Percentiles rank a stretch among this genome's conserved stretches.
Evolutionary conservation across 768 basidiomycete genomes (phyloP).

Genomic region (Pleurotus tuoliensis): DNA sequence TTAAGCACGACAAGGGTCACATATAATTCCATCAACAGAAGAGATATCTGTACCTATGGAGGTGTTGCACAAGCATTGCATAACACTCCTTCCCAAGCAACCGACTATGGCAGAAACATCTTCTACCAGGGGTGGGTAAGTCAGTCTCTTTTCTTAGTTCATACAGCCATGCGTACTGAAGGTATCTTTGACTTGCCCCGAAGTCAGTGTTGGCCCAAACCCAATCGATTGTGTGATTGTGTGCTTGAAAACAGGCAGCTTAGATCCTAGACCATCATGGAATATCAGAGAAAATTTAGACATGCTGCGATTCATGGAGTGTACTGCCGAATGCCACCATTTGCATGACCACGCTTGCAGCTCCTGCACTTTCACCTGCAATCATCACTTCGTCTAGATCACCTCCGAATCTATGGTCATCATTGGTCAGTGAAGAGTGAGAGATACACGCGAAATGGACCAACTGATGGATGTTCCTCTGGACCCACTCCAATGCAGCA

Average conservation of each 20-base stretch:
- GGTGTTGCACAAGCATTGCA: conserved; percentile 33
- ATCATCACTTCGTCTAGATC: conserved; percentile 30
- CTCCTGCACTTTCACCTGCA: conserved; percentile 37
- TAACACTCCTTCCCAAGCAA: conserved; percentile 23
- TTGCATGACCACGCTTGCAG: conserved; percentile 41
- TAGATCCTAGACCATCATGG: conserved; percentile 18
- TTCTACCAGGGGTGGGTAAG: conserved; percentile 13
- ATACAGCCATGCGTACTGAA: conserved; percentile 25
- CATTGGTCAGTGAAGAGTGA: not conserved
- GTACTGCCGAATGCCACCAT: conserved; percentile 38
- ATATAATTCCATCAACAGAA: not conserved
- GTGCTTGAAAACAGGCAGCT: conserved; percentile 32
- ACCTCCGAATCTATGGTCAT: conserved; percentile 24
- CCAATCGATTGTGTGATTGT: conserved; percentile 41
- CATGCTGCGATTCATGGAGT: not conserved
- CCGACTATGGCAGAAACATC: conserved; percentile 25
- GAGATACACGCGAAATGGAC: not conserved
- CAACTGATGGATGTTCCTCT: conserved; percentile 26
- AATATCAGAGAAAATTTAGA: not conserved
- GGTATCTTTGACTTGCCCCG: conserved; percentile 22
- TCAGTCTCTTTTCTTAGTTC: not conserved
- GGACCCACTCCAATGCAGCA: conserved; percentile 36
- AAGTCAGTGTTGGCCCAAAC: conserved; percentile 30
- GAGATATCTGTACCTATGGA: conserved; percentile 22
- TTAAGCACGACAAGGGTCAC: not conserved